These are phyloP conservation scores for Violaceomyces palustris DNA, from an alignment of 1,284 basidiomycete species.

Conservation along the genomic window DNA sequence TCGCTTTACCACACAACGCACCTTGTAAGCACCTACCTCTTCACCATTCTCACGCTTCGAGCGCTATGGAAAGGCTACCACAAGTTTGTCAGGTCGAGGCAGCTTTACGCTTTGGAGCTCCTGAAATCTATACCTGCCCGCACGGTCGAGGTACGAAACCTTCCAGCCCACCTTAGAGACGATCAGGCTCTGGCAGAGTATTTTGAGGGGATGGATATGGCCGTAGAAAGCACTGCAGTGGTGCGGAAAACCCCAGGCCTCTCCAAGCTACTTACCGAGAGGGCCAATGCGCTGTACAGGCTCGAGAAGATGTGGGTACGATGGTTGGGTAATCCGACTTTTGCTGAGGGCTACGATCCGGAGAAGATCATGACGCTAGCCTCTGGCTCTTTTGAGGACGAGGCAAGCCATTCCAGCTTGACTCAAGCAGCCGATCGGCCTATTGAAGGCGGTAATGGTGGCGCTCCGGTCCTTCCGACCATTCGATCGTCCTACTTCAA, in stretches of 20 bases:
- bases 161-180: constrained; percentile 75
- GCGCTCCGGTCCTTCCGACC: no score
- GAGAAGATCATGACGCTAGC: constrained; percentile 48
- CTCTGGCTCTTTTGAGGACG: constrained; percentile 12
- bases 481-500: constrained; percentile 1
- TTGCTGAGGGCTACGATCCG: constrained; percentile 67
- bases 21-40: constrained; percentile 85
- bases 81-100: constrained; percentile 82
- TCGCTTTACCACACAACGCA: constrained; percentile 62
- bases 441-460: no score
- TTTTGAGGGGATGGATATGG: constrained; percentile 64
- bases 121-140: constrained; percentile 89
- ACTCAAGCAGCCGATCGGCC: no score
- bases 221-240: constrained; percentile 83
- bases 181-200: constrained; percentile 85
- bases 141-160: constrained; percentile 78
- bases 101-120: constrained; percentile 86
- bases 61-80: constrained; percentile 84
- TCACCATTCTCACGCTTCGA: constrained; percentile 76
- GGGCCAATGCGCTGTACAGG: constrained; percentile 71
- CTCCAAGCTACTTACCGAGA: constrained; percentile 66
- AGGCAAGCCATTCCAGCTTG: no score
- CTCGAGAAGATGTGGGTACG: constrained; percentile 77
- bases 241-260: constrained; percentile 75
- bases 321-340: constrained; percentile 88